A percentile compares a stretch with the other conserved stretches of the same genome.
Evolutionary conservation across 768 basidiomycete species (phyloP).

Genomic region (Suillus ampliporus): DNA sequence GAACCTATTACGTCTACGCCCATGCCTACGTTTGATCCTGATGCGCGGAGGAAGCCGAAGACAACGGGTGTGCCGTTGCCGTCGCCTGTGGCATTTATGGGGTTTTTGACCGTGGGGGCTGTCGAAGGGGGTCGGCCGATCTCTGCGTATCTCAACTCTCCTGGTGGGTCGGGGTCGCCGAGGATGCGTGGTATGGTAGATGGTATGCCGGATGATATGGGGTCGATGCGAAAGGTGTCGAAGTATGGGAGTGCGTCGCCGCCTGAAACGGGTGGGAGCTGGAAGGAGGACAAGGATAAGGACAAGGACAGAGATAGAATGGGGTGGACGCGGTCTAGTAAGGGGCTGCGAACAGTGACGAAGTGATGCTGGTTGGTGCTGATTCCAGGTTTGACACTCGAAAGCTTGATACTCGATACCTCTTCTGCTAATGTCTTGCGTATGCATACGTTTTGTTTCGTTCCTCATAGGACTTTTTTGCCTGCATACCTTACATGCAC

Average conservation of each 20-base stretch:
- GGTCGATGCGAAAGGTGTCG: constrained; percentile 38
- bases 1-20: constrained; percentile 55
- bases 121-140: background rate
- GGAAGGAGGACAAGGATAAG: constrained; percentile 1
- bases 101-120: background rate
- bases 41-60: constrained; percentile 16
- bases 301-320: background rate
- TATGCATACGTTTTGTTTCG: constrained; percentile 2
- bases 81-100: background rate
- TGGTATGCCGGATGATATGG: constrained; percentile 45
- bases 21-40: constrained; percentile 14
- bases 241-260: constrained; percentile 16
- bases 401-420: background rate
- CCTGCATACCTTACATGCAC: constrained; percentile 1
- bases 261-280: background rate
- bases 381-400: background rate
- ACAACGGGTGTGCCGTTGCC: constrained; percentile 12
- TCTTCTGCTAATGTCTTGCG: background rate
- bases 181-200: constrained; percentile 5
- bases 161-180: constrained; percentile 15
- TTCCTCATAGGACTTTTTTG: constrained; percentile 4
- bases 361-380: background rate
- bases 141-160: constrained; percentile 13
- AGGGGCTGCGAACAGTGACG: constrained; percentile 5
- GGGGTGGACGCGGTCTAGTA: constrained; percentile 4